phyloP scores from a whole-genome alignment of 225 moss, liverwort and hornwort genomes.

The Physcomitrellopsis africana region DNA sequence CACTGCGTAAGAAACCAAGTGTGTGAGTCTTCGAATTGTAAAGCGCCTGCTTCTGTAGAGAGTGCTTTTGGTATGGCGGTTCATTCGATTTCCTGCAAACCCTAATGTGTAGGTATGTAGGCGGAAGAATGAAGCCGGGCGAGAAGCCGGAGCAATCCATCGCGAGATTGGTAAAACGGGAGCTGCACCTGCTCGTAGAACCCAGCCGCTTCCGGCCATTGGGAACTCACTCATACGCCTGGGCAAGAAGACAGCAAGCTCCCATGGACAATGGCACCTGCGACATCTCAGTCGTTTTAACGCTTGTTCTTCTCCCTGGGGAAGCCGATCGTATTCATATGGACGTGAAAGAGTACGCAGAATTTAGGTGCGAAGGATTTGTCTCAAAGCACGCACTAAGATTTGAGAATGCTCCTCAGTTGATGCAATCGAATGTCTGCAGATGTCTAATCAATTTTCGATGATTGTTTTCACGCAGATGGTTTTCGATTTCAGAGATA shows the following conservation, averaged over 20 bases:
- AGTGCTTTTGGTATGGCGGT: background rate
- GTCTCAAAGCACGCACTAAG: background rate
- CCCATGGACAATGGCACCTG: slow-evolving; percentile 83
- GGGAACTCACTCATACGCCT: slow-evolving; percentile 82
- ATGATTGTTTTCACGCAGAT: slow-evolving; percentile 33
- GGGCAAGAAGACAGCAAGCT: slow-evolving; percentile 82
- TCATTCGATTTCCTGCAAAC: background rate
- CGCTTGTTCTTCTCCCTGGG: slow-evolving; percentile 74
- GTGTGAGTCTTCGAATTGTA: no score
- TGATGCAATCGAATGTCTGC: slow-evolving; percentile 1
- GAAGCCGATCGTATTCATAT: slow-evolving; percentile 75
- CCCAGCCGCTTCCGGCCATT: slow-evolving; percentile 70
- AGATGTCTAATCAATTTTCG: background rate
- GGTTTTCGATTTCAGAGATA: slow-evolving; percentile 54
- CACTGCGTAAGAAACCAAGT: no score
- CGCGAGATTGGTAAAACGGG: slow-evolving; percentile 74
- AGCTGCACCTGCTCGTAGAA: slow-evolving; percentile 71
- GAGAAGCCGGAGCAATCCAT: slow-evolving; percentile 91
- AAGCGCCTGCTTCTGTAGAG: background rate
- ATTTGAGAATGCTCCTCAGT: background rate
- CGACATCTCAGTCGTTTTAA: slow-evolving; percentile 88
- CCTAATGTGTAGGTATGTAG: slow-evolving; percentile 67
- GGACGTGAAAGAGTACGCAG: slow-evolving; percentile 87
- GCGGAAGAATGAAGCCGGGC: slow-evolving; percentile 92
- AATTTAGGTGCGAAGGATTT: slow-evolving; percentile 54